phyloP scores from a whole-genome alignment of 2,329 filamentous ascomycete species.

The Colletotrichum karsti region DNA sequence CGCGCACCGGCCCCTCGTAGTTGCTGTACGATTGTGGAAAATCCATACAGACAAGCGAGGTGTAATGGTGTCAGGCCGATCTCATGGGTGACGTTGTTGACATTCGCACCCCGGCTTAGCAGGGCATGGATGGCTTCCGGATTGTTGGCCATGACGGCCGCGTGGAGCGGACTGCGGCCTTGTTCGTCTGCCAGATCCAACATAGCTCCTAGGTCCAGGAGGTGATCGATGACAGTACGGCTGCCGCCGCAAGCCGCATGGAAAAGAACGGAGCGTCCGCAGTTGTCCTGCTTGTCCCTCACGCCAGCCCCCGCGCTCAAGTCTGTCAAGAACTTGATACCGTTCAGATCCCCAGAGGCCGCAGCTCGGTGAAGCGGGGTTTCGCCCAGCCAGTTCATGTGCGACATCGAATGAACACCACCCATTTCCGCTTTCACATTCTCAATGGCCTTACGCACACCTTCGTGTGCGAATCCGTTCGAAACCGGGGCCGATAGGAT shows the following conservation, averaged over 20 bases:
- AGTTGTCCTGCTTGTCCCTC: not conserved
- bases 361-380: slow-evolving; percentile 1
- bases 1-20: not conserved
- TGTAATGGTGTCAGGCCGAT: not conserved
- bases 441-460: not conserved
- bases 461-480: not conserved
- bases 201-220: not conserved
- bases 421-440: not conserved
- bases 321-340: not conserved
- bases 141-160: not conserved
- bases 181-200: not conserved
- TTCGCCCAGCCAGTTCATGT: slow-evolving; percentile 1
- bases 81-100: not conserved
- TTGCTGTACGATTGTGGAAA: not conserved
- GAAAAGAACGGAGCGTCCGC: not conserved
- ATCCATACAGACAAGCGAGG: slow-evolving; percentile 5
- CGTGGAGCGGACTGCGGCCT: slow-evolving; percentile 14
- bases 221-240: not conserved
- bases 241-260: slow-evolving; percentile 10
- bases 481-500: not conserved
- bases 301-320: not conserved
- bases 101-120: not conserved
- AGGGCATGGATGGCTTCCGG: not conserved
- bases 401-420: not conserved
- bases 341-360: not conserved